Percentiles rank a stretch among this genome's conserved stretches.
phyloP scores from a whole-genome alignment of 2,329 filamentous ascomycete species.

The Paramyrothecium roridum region DNA sequence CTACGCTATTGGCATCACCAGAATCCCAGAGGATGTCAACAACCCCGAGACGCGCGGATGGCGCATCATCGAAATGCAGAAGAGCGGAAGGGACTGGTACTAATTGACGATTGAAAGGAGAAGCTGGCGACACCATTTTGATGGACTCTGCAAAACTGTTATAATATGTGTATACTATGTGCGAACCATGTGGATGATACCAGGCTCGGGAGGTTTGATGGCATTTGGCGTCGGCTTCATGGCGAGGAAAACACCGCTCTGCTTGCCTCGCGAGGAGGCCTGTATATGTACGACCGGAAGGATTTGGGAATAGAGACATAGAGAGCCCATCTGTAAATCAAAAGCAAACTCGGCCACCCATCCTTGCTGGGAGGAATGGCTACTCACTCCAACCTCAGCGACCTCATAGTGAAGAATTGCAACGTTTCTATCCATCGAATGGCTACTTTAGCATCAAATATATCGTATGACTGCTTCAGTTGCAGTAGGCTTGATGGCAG shows the following conservation, averaged over 20 bases:
- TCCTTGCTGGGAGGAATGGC: too few species aligned
- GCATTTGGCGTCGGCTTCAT: slow-evolving; percentile 10
- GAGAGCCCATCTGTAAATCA: not conserved
- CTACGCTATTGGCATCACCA: slow-evolving; percentile 94
- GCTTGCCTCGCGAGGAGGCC: slow-evolving; percentile 17
- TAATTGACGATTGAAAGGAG: slow-evolving; percentile 25
- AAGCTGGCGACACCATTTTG: slow-evolving; percentile 6
- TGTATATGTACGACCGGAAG: slow-evolving; percentile 25
- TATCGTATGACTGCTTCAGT: too few species aligned
- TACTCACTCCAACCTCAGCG: too few species aligned
- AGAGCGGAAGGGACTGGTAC: slow-evolving; percentile 87
- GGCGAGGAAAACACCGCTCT: slow-evolving; percentile 27
- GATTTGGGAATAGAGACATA: slow-evolving; percentile 14
- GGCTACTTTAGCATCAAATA: too few species aligned
- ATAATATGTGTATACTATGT: slow-evolving; percentile 30
- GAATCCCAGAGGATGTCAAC: slow-evolving; percentile 90
- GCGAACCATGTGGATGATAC: slow-evolving; percentile 20
- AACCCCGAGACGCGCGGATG: slow-evolving; percentile 96
- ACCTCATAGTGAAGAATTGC: too few species aligned
- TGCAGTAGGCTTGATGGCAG: too few species aligned
- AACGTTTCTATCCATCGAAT: too few species aligned
- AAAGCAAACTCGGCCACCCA: not conserved
- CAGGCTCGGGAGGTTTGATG: slow-evolving; percentile 13
- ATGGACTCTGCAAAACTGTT: slow-evolving; percentile 16
- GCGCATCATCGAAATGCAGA: slow-evolving; percentile 97